Base-by-base conservation (phyloP, 306 rosid genomes). In the Lathyrus tuberosus region DNA sequence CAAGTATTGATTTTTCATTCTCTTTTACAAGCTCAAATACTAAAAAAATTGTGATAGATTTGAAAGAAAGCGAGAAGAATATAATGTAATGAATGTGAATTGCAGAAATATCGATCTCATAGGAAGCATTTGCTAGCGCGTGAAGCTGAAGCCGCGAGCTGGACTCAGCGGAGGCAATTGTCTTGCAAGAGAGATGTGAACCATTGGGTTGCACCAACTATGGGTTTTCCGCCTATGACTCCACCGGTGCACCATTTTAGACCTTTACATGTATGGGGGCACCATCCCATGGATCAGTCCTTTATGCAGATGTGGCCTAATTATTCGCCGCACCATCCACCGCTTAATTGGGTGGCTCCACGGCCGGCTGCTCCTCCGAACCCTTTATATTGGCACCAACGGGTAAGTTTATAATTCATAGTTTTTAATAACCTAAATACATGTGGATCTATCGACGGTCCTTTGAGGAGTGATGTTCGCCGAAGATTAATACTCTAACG, bases 231-330 rank as follows among this genome's bases (percentile, higher is more conserved):
- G 70, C 88, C 89, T 7, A 75, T 79, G 38, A 71, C 83, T 16
- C 70, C 81, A 30, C 75, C 88, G 18, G 66, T 76, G 53, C 88
- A 82, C 74, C 89, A 88, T 64, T 88, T 84, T 62, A 83, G 95
- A 73, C 95, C 99, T 40, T 79, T 94, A 48, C 98, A 94, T 68
- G 98, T 94, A 15, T 94, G 98, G 98, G 98, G 98, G 6, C 98
- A 94, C 76, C 97, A 94, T 10, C 52, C 84, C 4, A 65, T 87
- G 71, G 96, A 92, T 65, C 95, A 78, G 14, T 75, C 90, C 47
- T 70, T 84, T 16, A 58, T 89, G 78, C 88, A 84, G 40, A 75
- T 82, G 74, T 90, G 96, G 92, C 92, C 86, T 20, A 90, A 85
- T 62, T 86, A 81, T 48, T 76, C 86, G 10, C 81, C 79, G 16